These are phyloP conservation scores for Elongisporangium undulatum DNA, from an alignment of 352 stramenopile genomes.

Conservation along the genomic window DNA sequence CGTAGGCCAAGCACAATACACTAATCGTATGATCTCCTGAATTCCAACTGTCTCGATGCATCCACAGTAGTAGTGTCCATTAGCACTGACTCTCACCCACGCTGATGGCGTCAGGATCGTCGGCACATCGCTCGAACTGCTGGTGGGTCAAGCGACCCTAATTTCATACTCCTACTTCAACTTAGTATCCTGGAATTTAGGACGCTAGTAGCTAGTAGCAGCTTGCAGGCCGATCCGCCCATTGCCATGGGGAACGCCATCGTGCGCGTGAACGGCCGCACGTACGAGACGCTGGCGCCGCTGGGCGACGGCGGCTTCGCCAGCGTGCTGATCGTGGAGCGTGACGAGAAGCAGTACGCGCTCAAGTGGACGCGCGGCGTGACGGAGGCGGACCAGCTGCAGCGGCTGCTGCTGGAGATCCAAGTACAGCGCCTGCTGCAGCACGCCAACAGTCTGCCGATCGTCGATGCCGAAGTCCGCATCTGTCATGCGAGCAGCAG, in stretches of 20 bases:
- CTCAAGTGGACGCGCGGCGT: conserved; percentile 66
- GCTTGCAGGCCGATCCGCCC: not conserved
- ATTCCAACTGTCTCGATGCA: no score
- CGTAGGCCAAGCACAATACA: not conserved
- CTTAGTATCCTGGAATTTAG: not conserved
- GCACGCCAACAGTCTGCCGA: conserved; percentile 44
- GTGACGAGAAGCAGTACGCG: conserved; percentile 29
- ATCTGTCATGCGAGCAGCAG: conserved; percentile 3
- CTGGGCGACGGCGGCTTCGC: conserved; percentile 74
- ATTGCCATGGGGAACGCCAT: conserved; percentile 51
- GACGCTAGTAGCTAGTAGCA: not conserved
- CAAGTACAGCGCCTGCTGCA: conserved; percentile 54
- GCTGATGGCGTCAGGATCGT: no score
- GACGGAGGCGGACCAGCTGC: conserved; percentile 46
- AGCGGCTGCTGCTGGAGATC: conserved; percentile 66
- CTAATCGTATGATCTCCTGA: not conserved
- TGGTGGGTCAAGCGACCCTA: not conserved
- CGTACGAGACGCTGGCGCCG: conserved; percentile 43
- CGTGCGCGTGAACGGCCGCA: conserved; percentile 50
- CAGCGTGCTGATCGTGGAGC: conserved; percentile 51
- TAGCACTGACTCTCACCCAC: no score
- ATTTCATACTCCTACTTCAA: not conserved
- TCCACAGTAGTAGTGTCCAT: no score
- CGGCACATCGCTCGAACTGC: no score
- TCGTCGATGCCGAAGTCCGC: conserved; percentile 52